A percentile compares a stretch with the other conserved stretches of the same genome.
Conservation (phyloP, 2,329 filamentous ascomycete species). For the Lasiodiplodia citricola region DNA sequence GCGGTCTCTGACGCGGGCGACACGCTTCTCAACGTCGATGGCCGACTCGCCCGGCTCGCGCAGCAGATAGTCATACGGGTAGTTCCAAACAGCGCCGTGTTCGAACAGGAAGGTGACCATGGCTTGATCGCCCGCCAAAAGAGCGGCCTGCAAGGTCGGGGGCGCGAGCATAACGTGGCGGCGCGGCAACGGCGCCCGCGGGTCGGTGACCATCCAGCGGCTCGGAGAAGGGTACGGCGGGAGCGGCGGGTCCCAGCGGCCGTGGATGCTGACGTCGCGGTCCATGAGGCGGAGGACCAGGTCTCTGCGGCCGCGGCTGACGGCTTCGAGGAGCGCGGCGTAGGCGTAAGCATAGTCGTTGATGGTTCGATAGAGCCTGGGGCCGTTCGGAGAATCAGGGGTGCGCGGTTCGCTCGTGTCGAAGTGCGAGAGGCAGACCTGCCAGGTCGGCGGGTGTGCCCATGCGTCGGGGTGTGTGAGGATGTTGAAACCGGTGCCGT, state of each 20-base stretch:
- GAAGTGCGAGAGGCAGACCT: neutral
- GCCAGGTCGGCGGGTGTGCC: neutral
- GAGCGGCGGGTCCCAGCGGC: neutral
- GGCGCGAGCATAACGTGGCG: neutral
- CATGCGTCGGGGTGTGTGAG: neutral
- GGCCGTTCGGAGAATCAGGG: no score
- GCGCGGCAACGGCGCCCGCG: neutral
- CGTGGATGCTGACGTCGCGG: neutral
- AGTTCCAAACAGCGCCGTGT: neutral
- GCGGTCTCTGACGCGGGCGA: neutral
- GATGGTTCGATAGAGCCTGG: neutral
- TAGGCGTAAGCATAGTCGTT: neutral
- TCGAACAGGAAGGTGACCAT: neutral
- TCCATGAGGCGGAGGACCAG: neutral
- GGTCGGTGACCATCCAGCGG: neutral
- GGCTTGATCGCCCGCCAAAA: neutral
- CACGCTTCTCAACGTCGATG: neutral
- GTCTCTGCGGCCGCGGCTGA: neutral
- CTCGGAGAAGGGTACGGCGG: neutral
- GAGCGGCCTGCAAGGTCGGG: neutral
- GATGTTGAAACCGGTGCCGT: neutral
- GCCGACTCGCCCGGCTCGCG: neutral
- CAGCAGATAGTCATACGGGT: neutral
- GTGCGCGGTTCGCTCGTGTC: neutral
- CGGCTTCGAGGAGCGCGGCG: neutral